Base-by-base conservation (phyloP, 1,139 yeast species). In the Scheffersomyces insectosa region DNA sequence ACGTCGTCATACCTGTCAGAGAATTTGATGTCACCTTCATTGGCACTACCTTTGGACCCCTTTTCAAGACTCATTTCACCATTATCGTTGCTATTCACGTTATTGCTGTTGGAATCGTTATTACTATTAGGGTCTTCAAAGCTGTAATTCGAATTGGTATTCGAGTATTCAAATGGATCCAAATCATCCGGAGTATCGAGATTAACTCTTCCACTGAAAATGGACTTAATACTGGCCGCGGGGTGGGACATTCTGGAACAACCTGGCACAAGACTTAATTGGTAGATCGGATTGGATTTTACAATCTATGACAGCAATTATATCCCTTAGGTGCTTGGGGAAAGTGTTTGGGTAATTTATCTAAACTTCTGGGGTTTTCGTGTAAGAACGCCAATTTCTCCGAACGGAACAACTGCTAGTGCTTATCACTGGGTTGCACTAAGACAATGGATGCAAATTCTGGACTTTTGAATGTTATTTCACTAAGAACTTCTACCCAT, bases 161-260 rank as follows among this genome's bases (percentile, higher is more conserved):
- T 42, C 28, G 49, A 47, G 32, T 41, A 39, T 12, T 55, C 60
- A 29, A 47, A 48, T 23, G 54, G 51, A 23, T 60, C 64, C 29
- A 58, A 46, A 14, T 57, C 60, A 10, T 63, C 70, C 5, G 59
- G 56, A 9, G 65, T 51, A 39, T 59, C 65, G 30, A 67, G 46
- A 46, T 65, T 65, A 41, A 60, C 56, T 42, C 60, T 66, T 3
- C 77, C 77, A 49, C 73, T 69, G 45, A 56, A 63, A 3, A 72
- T 68, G 25, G 75, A 70, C 50, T 63, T 66, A 32, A 71, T 63
- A 47, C 75, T 70, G 29, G 76, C 77, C 14, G 70, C 72, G n/a
- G 77, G 74, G 46, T 71, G 73, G 29, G 76, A 61, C 77, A 71
- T 72, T 7, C 32, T n/a, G 13, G 32, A 20, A 12, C 12, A 20